Base-by-base conservation (phyloP, 192 early-diverging fungal genomes). In the Chytriomyces confervae region DNA sequence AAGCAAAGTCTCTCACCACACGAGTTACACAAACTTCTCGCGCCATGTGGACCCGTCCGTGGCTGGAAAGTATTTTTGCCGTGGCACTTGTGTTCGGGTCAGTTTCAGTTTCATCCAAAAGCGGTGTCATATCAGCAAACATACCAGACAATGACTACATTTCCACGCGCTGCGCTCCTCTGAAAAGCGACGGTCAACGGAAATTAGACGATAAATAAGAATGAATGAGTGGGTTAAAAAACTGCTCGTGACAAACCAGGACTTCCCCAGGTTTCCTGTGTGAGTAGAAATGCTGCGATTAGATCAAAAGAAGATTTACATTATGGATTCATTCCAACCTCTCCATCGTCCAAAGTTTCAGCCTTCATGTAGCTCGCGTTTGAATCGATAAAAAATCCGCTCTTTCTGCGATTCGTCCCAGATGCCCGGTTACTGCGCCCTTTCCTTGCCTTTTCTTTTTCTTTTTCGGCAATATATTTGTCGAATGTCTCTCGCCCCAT, bases 11-110 rank as follows among this genome's bases (percentile, higher is more conserved):
- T 20, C 68, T 62, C 48, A 78, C 77, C 77, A 57, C 77, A 78
- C 2, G 77, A 60, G 49, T 78, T 69, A 47, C 77, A 78, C 8
- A 78, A 61, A 1, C 60, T 43, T 62, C 62, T 78, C 8, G 68
- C 16, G 2, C 77, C 77, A 18, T 46, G 7, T 11, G 77, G 77
- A 9, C 77, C 77, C 20, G 43, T 70, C 23, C 66, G 66, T 23
- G 77, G 77, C 24, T 71, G 51, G 11, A 53, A 45, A n/a, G 77
- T 78, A 29, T 71, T 48, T 49, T 78, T 78, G 6, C 68, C 77
- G 7, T 8, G 18, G 48, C 77, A 78, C 77, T 78, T 9, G 8
- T 11, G n/a, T 46, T 50, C 24, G 65, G n/a, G 8, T 29, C 27
- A 36, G 47, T 16, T 18, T 53, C 7, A n/a, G 16, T 10, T 50